Conservation (phyloP, 805 yeast genomes). For the Clavispora asparagi region DNA sequence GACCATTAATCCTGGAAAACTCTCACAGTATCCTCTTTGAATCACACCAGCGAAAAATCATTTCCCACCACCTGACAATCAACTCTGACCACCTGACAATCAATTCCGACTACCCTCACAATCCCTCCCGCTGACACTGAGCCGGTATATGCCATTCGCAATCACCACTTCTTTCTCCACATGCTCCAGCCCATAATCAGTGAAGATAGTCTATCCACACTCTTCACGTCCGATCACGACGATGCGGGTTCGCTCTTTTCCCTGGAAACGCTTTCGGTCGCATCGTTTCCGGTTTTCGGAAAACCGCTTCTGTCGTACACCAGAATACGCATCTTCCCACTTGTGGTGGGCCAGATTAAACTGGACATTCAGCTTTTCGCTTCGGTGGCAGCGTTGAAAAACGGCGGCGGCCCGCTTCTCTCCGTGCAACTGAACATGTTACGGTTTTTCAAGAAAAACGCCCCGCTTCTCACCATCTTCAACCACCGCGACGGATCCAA, state of each 20-base stretch:
- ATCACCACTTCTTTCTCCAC: no score
- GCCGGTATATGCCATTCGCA: background rate
- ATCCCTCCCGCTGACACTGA: no score
- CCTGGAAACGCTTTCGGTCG: slow-evolving; percentile 11
- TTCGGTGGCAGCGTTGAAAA: slow-evolving; percentile 6
- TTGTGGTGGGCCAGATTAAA: slow-evolving; percentile 9
- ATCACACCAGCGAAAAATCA: no score
- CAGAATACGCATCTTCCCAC: slow-evolving; percentile 11
- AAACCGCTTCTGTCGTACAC: slow-evolving; percentile 9
- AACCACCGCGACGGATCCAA: slow-evolving; percentile 12
- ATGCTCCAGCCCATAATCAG: slow-evolving; percentile 8
- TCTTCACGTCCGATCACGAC: slow-evolving; percentile 1
- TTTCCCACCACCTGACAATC: no score
- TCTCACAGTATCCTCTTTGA: no score
- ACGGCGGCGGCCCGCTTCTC: slow-evolving; percentile 8
- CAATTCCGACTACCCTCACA: no score
- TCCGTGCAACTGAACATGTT: slow-evolving; percentile 12
- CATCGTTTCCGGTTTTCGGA: slow-evolving; percentile 7
- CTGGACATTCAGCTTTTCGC: slow-evolving; percentile 9
- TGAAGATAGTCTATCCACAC: slow-evolving; percentile 9
- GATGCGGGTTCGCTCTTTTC: slow-evolving; percentile 8
- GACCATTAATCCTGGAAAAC: no score
- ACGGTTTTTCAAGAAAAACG: slow-evolving; percentile 20
- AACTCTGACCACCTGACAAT: no score
- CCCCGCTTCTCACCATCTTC: slow-evolving; percentile 24